Evolutionary conservation across 2,329 filamentous ascomycete genomes (phyloP), one percentile per base, ranked within the genome.

Genomic region (Ceratocystis smalleyi): DNA sequence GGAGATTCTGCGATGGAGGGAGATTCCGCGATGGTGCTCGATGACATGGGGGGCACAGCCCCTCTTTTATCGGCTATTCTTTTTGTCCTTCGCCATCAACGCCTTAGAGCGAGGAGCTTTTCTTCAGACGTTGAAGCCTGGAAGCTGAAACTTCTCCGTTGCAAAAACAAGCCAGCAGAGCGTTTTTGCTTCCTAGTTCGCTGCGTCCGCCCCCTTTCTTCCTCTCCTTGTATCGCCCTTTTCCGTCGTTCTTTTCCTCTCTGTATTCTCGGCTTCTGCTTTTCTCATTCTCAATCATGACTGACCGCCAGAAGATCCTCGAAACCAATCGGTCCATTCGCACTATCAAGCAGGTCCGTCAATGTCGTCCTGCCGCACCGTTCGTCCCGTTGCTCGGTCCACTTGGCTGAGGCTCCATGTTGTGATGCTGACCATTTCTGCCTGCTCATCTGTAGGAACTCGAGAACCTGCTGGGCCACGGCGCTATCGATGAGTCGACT

Each of bases 241-340:
- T 40, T 12, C 12, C 35, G 12, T 40, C 35, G 3, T 51, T 4
- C n/a, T 51, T 3, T 19, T 51, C 7, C 15, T 51, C 4, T 4
- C 3, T 57, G 24, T 19, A 2, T 30, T 17, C 32, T 19, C 32
- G 17, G 24, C 24, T 57, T 8, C 3, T 57, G 17, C 3, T 57
- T 19, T 32, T 35, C 54, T n/a, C 32, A 27, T 17, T 32, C 6
- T 57, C 27, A 10, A 17, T 30, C 54, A 65, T 65, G 61, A 54
- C 64, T 45, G 79, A 83, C 69, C 81, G 81, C 69, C 81, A 83
- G 71, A 77, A 77, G 68, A 80, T 83, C 71, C 83, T 84, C 68
- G 81, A 83, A 81, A 84, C 86, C 76, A 94, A 92, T 78, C 84
- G 90, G 77, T 91, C 89, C 72, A 83, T 95, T 72, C 86, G 90